phyloP scores from a whole-genome alignment of 192 early-diverging fungal species.

The Fimicolochytrium jonesii region DNA sequence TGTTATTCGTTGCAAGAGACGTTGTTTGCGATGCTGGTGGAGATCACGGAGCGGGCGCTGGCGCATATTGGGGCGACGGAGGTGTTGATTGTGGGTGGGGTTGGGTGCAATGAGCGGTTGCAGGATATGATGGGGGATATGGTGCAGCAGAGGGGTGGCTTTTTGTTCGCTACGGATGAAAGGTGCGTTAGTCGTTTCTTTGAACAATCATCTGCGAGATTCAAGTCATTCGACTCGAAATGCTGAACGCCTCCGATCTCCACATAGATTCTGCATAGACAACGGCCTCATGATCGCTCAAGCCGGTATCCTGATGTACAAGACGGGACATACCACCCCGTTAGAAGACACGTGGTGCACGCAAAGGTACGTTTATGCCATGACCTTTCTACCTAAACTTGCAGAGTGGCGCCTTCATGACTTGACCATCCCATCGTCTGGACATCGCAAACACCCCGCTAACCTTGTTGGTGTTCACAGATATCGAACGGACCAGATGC shows the following conservation, averaged over 20 bases:
- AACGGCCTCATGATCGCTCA: conserved; percentile 99
- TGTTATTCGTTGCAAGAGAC: conserved; percentile 97
- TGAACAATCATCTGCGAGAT: no score
- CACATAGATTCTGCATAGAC: conserved; percentile 96
- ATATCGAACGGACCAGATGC: conserved; percentile 40
- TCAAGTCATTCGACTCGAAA: no score
- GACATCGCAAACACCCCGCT: no score
- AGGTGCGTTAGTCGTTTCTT: no score
- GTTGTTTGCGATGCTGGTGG: conserved; percentile 99
- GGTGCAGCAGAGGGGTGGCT: conserved; percentile 80
- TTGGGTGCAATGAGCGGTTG: conserved; percentile 89
- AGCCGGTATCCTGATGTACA: conserved; percentile 82
- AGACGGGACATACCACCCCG: conserved; percentile 74
- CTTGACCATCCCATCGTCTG: no score
- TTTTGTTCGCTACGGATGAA: conserved; percentile 95
- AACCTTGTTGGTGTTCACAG: background rate
- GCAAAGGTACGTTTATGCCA: conserved; percentile 76
- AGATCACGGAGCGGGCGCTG: conserved; percentile 98
- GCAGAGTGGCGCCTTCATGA: background rate
- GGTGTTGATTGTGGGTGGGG: conserved; percentile 95
- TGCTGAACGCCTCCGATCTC: no score
- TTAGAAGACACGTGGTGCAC: conserved; percentile 87
- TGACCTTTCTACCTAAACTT: background rate
- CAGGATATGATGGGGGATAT: conserved; percentile 99
- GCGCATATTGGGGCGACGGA: conserved; percentile 89